phyloP scores from a whole-genome alignment of 768 basidiomycete species.

The Termitomyces sp. region DNA sequence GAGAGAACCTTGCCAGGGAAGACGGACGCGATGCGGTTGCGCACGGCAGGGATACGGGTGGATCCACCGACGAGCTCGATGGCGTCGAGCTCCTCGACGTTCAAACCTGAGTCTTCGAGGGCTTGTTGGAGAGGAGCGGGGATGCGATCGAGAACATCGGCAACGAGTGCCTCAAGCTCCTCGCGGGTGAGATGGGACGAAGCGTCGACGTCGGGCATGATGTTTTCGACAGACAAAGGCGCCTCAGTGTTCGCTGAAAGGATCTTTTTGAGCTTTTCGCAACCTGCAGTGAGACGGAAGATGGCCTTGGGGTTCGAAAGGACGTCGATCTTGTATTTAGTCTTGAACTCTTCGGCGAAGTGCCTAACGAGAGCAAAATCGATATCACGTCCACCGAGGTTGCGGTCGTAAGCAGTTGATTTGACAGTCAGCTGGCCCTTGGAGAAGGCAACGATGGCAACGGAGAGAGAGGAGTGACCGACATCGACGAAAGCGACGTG shows the following conservation, averaged over 20 bases:
- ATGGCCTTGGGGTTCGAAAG: conserved; percentile 85
- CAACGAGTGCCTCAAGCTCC: conserved; percentile 74
- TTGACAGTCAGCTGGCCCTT: conserved; percentile 91
- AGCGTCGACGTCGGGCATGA: conserved; percentile 96
- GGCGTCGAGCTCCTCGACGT: conserved; percentile 81
- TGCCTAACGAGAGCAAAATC: conserved; percentile 88
- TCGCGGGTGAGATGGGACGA: conserved; percentile 83
- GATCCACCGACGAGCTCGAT: conserved; percentile 93
- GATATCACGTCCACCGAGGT: conserved; percentile 95
- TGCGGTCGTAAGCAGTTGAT: conserved; percentile 84
- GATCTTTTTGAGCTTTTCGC: conserved; percentile 95
- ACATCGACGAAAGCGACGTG: conserved; percentile 94
- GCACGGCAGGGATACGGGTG: conserved; percentile 91
- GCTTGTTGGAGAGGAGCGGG: conserved; percentile 73
- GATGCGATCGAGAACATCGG: conserved; percentile 74
- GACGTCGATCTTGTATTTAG: conserved; percentile 98
- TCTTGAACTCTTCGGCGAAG: conserved; percentile 90
- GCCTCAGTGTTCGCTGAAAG: conserved; percentile 91
- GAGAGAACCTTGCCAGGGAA: conserved; percentile 84
- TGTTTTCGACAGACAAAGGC: conserved; percentile 89
- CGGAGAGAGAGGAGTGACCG: conserved; percentile 89
- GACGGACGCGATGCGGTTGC: conserved; percentile 77
- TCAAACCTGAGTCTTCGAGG: conserved; percentile 75
- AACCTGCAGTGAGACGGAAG: conserved; percentile 85
- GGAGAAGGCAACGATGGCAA: conserved; percentile 86